phyloP scores from a whole-genome alignment of 768 basidiomycete genomes.

The Coprinellus aureogranulatus region DNA sequence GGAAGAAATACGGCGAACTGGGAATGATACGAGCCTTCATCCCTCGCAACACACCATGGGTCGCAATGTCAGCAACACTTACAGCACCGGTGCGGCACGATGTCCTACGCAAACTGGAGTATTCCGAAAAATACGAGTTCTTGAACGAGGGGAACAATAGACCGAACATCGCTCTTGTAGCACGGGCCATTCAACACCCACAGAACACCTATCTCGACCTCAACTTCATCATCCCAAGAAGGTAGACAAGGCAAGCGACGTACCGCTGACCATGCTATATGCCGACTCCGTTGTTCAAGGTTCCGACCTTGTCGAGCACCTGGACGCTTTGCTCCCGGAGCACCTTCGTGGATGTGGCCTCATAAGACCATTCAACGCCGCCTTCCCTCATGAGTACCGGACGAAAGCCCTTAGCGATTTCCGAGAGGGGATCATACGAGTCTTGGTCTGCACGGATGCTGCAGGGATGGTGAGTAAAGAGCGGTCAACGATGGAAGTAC shows the following conservation, averaged over 20 bases:
- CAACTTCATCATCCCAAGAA: constrained; percentile 28
- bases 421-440: constrained; percentile 19
- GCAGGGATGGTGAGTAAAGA: constrained; percentile 29
- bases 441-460: constrained; percentile 36
- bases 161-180: constrained; percentile 29
- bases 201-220: constrained; percentile 31
- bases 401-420: constrained; percentile 22
- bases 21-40: constrained; percentile 28
- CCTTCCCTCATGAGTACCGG: constrained; percentile 17
- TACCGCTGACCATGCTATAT: constrained; percentile 29
- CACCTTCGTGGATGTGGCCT: constrained; percentile 12
- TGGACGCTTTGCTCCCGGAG: constrained; percentile 14
- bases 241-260: constrained; percentile 11
- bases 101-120: constrained; percentile 25
- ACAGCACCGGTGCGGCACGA: constrained; percentile 23
- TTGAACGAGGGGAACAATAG: constrained; percentile 32
- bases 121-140: constrained; percentile 14
- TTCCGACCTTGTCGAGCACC: constrained; percentile 22
- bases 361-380: constrained; percentile 27
- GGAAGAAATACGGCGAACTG: constrained; percentile 28
- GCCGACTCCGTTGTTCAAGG: constrained; percentile 24
- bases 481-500: no score
- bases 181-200: constrained; percentile 31
- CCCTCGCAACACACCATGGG: constrained; percentile 24
- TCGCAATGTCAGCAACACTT: constrained; percentile 35